These are phyloP conservation scores for Penicillium olsonii DNA, from an alignment of 2,329 filamentous ascomycete genomes.

Conservation along the genomic window DNA sequence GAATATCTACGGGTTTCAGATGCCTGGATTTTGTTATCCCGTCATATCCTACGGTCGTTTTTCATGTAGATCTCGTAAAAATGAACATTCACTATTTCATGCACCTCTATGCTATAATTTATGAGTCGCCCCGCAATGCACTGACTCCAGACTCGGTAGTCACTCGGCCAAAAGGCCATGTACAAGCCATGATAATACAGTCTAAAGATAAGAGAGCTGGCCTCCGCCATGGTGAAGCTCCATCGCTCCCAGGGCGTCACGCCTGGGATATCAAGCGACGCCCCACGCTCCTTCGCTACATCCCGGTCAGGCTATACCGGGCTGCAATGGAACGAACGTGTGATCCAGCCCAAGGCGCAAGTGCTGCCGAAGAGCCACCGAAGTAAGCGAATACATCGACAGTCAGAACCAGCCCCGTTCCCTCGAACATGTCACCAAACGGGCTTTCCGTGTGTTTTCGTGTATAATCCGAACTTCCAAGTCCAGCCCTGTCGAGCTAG, in stretches of 20 bases:
- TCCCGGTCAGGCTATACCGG: background rate
- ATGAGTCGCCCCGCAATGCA: conserved; percentile 3
- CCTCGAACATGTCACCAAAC: background rate
- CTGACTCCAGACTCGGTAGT: background rate
- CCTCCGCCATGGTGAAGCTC: background rate
- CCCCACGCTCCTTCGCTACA: background rate
- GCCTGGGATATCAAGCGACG: background rate
- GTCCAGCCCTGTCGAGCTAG: conserved; percentile 7
- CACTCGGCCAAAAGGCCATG: background rate
- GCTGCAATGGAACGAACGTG: background rate
- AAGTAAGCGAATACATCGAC: background rate
- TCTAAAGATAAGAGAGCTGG: background rate
- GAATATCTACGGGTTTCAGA: too few species aligned
- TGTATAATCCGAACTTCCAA: conserved; percentile 8
- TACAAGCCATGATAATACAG: background rate
- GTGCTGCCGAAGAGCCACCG: background rate
- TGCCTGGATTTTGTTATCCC: too few species aligned
- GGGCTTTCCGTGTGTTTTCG: background rate
- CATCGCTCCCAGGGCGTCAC: background rate
- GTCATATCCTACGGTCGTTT: too few species aligned
- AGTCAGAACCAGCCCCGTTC: background rate
- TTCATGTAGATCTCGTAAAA: too few species aligned
- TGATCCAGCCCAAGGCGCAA: background rate
- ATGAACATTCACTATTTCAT: too few species aligned
- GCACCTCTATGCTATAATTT: conserved; percentile 4